Percentiles rank a stretch among this genome's conserved stretches.
Evolutionary conservation across 345 rosid species (phyloP).

Genomic region (Populus davidiana): DNA sequence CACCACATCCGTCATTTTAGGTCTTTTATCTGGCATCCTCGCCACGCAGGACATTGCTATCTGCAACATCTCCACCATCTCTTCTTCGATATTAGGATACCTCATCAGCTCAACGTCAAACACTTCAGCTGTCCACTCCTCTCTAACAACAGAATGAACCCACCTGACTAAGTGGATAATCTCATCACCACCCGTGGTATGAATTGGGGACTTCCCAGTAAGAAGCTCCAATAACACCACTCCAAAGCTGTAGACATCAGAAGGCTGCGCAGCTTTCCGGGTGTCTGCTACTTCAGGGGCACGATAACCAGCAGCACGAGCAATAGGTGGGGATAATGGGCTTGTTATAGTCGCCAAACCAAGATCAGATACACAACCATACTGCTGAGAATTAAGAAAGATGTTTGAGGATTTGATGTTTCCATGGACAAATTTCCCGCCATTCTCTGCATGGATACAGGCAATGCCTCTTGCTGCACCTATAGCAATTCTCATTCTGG

Average conservation of each 20-base stretch:
- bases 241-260: constrained; percentile 94
- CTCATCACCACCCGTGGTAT: constrained; percentile 79
- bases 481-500: constrained; percentile 72
- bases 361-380: constrained; percentile 79
- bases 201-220: constrained; percentile 88
- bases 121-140: constrained; percentile 98
- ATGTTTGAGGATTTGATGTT: constrained; percentile 92
- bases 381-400: constrained; percentile 58
- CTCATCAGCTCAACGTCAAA: constrained; percentile 87
- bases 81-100: constrained; percentile 91
- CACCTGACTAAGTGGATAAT: constrained; percentile 88
- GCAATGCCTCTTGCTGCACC: constrained; percentile 90
- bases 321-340: constrained; percentile 64
- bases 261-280: constrained; percentile 78
- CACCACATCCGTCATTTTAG: constrained; percentile 69
- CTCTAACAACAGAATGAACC: constrained; percentile 97
- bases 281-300: constrained; percentile 96
- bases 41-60: constrained; percentile 88
- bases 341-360: constrained; percentile 81
- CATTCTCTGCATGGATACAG: constrained; percentile 60
- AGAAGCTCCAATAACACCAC: constrained; percentile 89
- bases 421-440: constrained; percentile 78
- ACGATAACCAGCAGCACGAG: constrained; percentile 90
- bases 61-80: constrained; percentile 98
- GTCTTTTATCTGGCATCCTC: constrained; percentile 83